Percentiles rank a stretch among this genome's conserved stretches.
phyloP scores from a whole-genome alignment of 495 filamentous ascomycete genomes.

The Aspergillus sparsus region DNA sequence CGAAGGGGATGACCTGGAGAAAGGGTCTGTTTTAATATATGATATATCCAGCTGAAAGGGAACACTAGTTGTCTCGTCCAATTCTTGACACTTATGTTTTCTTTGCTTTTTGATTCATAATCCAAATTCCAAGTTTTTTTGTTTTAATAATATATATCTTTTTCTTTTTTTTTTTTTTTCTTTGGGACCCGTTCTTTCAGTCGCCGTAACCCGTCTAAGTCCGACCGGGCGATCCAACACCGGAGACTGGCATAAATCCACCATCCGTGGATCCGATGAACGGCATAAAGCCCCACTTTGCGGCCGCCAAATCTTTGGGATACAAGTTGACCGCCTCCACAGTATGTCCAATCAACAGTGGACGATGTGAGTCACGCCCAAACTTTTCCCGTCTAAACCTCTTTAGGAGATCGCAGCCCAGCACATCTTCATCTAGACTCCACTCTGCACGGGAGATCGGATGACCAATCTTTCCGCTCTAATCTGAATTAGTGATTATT shows the following conservation, averaged over 20 bases:
- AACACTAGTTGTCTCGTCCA: slow-evolving; percentile 5
- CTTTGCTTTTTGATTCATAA: slow-evolving; percentile 21
- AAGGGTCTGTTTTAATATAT: slow-evolving; percentile 15
- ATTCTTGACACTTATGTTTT: slow-evolving; percentile 17
- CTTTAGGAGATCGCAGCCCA: slow-evolving; percentile 10
- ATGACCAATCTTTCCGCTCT: slow-evolving; percentile 27
- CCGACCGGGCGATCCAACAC: slow-evolving; percentile 22
- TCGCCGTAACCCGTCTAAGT: slow-evolving; percentile 19
- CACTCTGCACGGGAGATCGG: slow-evolving; percentile 7
- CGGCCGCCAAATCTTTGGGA: slow-evolving; percentile 6
- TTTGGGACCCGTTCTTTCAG: slow-evolving; percentile 8
- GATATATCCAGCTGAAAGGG: slow-evolving; percentile 23
- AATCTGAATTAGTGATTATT: slow-evolving; percentile 10
- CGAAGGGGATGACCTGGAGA: slow-evolving; percentile 12
- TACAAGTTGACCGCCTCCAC: slow-evolving; percentile 16
- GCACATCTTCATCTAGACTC: background rate
- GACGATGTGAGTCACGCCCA: slow-evolving; percentile 16
- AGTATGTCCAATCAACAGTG: slow-evolving; percentile 7
- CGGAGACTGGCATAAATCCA: slow-evolving; percentile 10
- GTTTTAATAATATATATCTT: slow-evolving; percentile 11
- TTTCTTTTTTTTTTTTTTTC: slow-evolving; percentile 15
- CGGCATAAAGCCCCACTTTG: slow-evolving; percentile 12
- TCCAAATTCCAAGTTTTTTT: slow-evolving; percentile 10
- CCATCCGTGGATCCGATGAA: slow-evolving; percentile 21
- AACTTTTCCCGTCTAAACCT: slow-evolving; percentile 11